Conservation (phyloP, 2,329 filamentous ascomycete species). For the Ophiostoma fasciatum region DNA sequence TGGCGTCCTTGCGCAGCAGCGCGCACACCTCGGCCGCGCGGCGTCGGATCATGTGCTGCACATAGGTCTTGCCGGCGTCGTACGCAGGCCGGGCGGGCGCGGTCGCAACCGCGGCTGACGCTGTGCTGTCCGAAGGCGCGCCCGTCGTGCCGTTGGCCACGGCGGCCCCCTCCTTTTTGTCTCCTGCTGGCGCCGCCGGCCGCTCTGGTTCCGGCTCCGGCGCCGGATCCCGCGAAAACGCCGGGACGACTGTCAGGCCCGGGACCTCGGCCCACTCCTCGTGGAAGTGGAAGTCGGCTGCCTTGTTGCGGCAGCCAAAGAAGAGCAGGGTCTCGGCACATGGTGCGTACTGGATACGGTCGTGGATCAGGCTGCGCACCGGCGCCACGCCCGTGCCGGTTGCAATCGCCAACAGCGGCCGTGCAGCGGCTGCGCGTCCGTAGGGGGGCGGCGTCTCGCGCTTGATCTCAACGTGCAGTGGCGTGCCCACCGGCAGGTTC, state of each 20-base stretch:
- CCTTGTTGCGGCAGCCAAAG: conserved; percentile 66
- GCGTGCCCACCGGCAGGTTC: conserved; percentile 40
- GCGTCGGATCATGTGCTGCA: conserved; percentile 37
- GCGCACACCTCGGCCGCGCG: conserved; percentile 23
- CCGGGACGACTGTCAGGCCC: conserved; percentile 23
- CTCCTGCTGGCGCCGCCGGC: not conserved
- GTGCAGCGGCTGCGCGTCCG: conserved; percentile 23
- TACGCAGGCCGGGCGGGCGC: conserved; percentile 1
- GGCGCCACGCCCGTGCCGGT: conserved; percentile 82
- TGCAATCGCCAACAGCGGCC: conserved; percentile 61
- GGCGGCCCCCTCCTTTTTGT: not conserved
- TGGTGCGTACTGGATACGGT: conserved; percentile 34
- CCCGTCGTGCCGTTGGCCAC: not conserved
- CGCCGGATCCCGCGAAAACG: conserved; percentile 32
- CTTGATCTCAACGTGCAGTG: conserved; percentile 44
- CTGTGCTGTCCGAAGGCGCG: not conserved
- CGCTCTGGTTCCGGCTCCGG: not conserved
- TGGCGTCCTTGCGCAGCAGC: conserved; percentile 25
- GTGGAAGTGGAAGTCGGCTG: conserved; percentile 68
- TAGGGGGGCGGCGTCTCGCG: conserved; percentile 30
- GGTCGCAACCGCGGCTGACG: not conserved
- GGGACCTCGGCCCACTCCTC: conserved; percentile 49
- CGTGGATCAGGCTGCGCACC: conserved; percentile 64
- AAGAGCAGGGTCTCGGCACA: conserved; percentile 43
- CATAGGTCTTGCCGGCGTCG: conserved; percentile 33